Evolutionary conservation across 164 flowering plant species (phyloP), one percentile per base, ranked within the genome.

Genomic region (Warburgia ugandensis): DNA sequence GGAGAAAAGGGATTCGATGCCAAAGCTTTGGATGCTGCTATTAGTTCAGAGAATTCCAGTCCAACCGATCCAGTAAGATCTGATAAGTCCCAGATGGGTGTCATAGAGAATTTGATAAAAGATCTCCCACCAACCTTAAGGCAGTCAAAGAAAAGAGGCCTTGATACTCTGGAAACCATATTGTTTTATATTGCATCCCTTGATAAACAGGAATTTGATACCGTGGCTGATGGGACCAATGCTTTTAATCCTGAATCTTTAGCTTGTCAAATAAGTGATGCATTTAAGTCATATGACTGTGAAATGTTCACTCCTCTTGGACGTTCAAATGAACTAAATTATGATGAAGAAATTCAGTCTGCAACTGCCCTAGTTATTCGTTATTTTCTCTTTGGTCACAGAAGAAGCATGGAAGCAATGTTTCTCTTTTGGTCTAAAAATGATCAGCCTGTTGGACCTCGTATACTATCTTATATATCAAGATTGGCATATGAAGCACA

Each of bases 401-500:
- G 65, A 28, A 66, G 59, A 23, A 60, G 45, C 65, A 59, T 73
- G 48, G 58, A 21, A 51, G 66, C 65, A 38, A 56, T 75, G 73
- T 43, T 78, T 30, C 38, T 63, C n/a, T 69, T 51, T 37, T 78
- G 84, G 84, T 60, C 65, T 35, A 67, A 39, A 40, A 61, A 63
- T 49, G 72, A 69, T 45, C 63, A 51, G 48, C 67, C 66, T 8
- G 77, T 78, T 16, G 75, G 78, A 21, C 68, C 72, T 16, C 59
- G 73, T 28, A 14, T 78, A 20, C 48, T 78, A 14, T 71, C 61
- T 51, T 78, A 73, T 69, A 77, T 64, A 44, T 50, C 73, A 11
- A 67, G 64, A 54, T 73, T 78, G 53, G 76, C 73, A 49, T 46
- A 45, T 57, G 84, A 76, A 56, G 77, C 72, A 54, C 37, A 56